phyloP scores from a whole-genome alignment of 2,329 filamentous ascomycete species.

The Microdochium trichocladiopsis region DNA sequence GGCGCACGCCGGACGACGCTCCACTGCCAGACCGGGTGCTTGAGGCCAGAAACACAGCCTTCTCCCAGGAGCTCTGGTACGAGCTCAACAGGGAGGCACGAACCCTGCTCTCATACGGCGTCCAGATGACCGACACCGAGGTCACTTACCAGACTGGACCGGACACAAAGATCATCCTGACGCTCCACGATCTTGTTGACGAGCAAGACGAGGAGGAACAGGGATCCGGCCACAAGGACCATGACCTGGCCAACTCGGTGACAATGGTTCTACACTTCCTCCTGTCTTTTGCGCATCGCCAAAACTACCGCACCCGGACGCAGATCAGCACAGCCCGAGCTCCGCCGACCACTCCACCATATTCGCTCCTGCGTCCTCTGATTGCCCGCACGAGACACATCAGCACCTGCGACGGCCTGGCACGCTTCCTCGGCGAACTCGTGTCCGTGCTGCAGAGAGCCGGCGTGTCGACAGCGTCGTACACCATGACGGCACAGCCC shows the following conservation, averaged over 20 bases:
- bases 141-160: constrained; percentile 49
- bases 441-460: constrained; percentile 35
- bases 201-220: constrained; percentile 21
- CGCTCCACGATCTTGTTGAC: constrained; percentile 57
- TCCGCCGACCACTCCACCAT: constrained; percentile 32
- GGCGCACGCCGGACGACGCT: constrained; percentile 47
- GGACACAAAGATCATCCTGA: constrained; percentile 54
- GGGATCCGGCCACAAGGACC: constrained; percentile 31
- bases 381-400: constrained; percentile 40
- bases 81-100: constrained; percentile 81
- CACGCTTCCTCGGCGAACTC: constrained; percentile 34
- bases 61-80: constrained; percentile 82
- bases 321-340: constrained; percentile 35
- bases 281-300: constrained; percentile 70
- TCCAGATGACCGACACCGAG: constrained; percentile 53
- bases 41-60: constrained; percentile 71
- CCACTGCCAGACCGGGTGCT: constrained; percentile 63
- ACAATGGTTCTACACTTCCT: constrained; percentile 66
- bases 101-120: constrained; percentile 60
- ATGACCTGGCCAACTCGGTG: constrained; percentile 53
- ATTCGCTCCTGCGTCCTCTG: constrained; percentile 44
- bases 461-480: constrained; percentile 33
- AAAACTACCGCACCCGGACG: constrained; percentile 63
- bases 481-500: constrained; percentile 32
- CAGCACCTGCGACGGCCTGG: constrained; percentile 28